phyloP scores from a whole-genome alignment of 345 rosid species.

The Sonneratia caseolaris region DNA sequence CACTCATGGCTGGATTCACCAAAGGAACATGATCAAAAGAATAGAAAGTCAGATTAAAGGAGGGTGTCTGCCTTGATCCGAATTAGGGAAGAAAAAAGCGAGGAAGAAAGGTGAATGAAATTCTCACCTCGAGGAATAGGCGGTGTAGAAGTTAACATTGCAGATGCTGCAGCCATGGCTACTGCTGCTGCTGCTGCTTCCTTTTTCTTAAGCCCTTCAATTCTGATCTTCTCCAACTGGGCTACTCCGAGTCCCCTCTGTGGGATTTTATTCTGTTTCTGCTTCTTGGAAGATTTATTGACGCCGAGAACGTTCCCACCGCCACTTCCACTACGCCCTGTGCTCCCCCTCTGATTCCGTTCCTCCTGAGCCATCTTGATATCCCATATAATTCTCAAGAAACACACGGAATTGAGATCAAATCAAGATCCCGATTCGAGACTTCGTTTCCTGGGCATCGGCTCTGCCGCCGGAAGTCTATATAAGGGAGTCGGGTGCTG shows the following conservation, averaged over 20 bases:
- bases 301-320: neutral
- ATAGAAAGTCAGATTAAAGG: no score
- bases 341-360: constrained; percentile 23
- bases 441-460: neutral
- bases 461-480: neutral
- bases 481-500: neutral
- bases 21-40: constrained; percentile 12
- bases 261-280: constrained; percentile 40
- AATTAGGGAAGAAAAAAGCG: no score
- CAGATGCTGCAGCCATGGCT: neutral
- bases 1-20: constrained; percentile 4
- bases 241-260: constrained; percentile 69
- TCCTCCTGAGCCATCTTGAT: constrained; percentile 30
- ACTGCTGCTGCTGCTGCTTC: constrained; percentile 13
- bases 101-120: no score
- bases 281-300: constrained; percentile 26
- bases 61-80: no score
- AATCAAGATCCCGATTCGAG: neutral
- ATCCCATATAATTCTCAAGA: no score
- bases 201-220: constrained; percentile 41
- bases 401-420: neutral
- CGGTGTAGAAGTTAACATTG: no score
- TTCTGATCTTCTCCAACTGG: constrained; percentile 50
- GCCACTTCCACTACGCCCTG: constrained; percentile 17
- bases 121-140: no score